Evolutionary conservation across 2,329 filamentous ascomycete genomes (phyloP), one percentile per base, ranked within the genome.

Genomic region (Stachybotrys elegans): DNA sequence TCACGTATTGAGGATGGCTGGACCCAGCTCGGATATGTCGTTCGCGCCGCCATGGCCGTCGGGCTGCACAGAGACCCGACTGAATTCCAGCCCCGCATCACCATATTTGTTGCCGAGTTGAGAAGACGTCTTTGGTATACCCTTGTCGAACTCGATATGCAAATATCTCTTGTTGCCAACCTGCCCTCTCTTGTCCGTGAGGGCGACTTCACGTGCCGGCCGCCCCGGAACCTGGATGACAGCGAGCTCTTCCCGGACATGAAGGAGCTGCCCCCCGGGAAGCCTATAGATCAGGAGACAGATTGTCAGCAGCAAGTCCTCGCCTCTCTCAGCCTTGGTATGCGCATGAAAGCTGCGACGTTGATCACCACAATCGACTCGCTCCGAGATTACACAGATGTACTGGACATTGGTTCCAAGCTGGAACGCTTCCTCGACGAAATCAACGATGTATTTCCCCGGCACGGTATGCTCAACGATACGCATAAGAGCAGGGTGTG

Each of bases 31-130:
- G 76, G 76, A 5, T 68, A 70, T 42, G 70, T 79, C 34, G 69
- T 78, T 5, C 71, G 76, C 14, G 74, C 76, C 64, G 76, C 75
- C 22, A 79, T 79, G 75, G 74, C 71, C 3, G 79, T 80, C 75
- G 76, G 76, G 3, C 61, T 80, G 38, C 76, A 80, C 51, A 69
- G 76, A 4, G 76, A 80, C 43, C 75, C 76, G 3, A 71, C 71
- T 13, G 76, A 80, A 50, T 78, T 74, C 44, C 65, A 68, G 21
- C 62, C 66, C 4, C 67, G 70, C 22, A 70, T 79, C 42, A 63
- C 67, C 5, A 64, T 73, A 0, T 79, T 77, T 51, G 65, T 71
- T 36, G 70, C 69, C n/a, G 76, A 80, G 57, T 66, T 73, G 48
- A 63, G 76, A 25, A 67, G 76, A n/a, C 68, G 72, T 46, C 55